Evolutionary conservation across 2,329 filamentous ascomycete species (phyloP), one percentile per base, ranked within the genome.

Genomic region (Leptographium galeiforme): DNA sequence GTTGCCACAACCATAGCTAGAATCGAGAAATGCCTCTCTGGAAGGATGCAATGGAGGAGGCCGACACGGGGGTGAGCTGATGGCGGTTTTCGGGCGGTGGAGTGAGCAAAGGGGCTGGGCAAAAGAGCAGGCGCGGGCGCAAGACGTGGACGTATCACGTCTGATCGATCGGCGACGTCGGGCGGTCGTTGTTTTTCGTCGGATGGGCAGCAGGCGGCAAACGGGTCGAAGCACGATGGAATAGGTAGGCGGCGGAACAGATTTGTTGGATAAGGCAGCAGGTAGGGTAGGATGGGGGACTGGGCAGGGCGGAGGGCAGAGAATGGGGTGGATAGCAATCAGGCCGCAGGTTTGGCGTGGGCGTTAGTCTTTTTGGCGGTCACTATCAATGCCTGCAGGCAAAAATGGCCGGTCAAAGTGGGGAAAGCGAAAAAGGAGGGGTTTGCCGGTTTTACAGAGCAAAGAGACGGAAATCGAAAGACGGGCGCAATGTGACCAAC

Each of bases 1-100:
- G 78, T 81, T 72, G 77, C 77, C 69, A 80, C 77, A 63, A 79
- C 77, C 72, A 79, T 77, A 67, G 72, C 77, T 68, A 64, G 69
- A 45, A 63, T 62, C 62, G 66, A 57, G 62, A 63, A 48, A 48
- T 38, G 46, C 14, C 19, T 44, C 11, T 19, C 13, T n/a, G 41
- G 18, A 14, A 44, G 19, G 25, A 10, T n/a, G 41, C 41, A 44
- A 44, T 44, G 41, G 41, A 18, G 41, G 18, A 18, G 19, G 41
- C 34, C 8, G 34, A 36, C 34, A 44, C 19, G 11, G 18, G 12
- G 13, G 19, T 44, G 41, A 44, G 18, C 19, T 25, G 41, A 44
- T 44, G 41, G 41, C 41, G 44, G 25, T 34, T 46, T 13, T 46
- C 25, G 44, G 30, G 19, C 30, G 44, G 25, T 18, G 30, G 49